These are phyloP conservation scores for Microcera coccophila DNA, from an alignment of 2,329 filamentous ascomycete genomes.

Conservation along the genomic window DNA sequence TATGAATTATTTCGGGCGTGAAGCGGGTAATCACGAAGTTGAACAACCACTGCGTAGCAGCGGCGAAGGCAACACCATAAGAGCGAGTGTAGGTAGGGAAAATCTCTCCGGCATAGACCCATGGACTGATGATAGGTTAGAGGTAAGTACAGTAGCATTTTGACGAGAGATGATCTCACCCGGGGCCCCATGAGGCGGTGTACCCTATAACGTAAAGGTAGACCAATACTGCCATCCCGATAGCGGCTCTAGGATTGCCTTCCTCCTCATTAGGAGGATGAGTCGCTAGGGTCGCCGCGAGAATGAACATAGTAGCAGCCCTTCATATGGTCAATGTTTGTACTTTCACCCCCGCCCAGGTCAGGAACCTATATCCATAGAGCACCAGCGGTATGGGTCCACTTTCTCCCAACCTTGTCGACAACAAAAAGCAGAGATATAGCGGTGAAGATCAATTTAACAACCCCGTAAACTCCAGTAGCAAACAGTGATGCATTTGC, in stretches of 20 bases:
- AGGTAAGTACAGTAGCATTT: conserved; percentile 2
- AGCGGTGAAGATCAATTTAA: conserved; percentile 34
- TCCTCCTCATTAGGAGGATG: conserved; percentile 11
- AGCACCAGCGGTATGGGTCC: conserved; percentile 5
- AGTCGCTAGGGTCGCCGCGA: conserved; percentile 9
- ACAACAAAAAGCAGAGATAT: conserved; percentile 39
- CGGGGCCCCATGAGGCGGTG: conserved; percentile 15
- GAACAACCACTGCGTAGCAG: conserved; percentile 64
- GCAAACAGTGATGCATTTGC: conserved; percentile 26
- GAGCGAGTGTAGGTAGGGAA: conserved; percentile 14
- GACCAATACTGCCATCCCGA: conserved; percentile 17
- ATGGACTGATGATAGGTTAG: conserved; percentile 1
- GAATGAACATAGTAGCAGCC: conserved; percentile 8
- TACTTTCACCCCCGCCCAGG: too few species aligned
- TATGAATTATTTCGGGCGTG: conserved; percentile 13
- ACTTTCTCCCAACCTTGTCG: conserved; percentile 20
- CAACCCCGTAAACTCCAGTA: conserved; percentile 27
- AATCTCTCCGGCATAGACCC: too few species aligned
- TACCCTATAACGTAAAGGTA: conserved; percentile 14
- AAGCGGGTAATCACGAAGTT: conserved; percentile 56
- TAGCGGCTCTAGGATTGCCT: conserved; percentile 13
- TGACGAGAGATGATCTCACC: too few species aligned
- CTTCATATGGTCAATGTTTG: too few species aligned
- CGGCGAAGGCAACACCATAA: conserved; percentile 52
- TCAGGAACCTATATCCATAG: too few species aligned